phyloP scores from a whole-genome alignment of 768 basidiomycete genomes.

The Tylopilus sp. region DNA sequence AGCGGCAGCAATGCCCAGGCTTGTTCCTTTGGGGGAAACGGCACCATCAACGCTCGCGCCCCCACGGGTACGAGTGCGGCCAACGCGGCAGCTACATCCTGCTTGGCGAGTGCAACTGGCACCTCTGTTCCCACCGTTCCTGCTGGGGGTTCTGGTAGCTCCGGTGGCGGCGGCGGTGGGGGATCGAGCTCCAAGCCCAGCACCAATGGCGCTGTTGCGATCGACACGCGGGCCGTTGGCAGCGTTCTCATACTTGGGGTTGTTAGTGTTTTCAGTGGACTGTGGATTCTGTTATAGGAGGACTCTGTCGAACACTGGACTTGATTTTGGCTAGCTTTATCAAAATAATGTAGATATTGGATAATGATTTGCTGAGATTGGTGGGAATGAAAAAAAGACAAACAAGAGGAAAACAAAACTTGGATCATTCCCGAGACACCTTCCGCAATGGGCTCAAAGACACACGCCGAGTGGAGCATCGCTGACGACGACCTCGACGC shows the following conservation, averaged over 20 bases:
- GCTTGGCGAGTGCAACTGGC: constrained; percentile 58
- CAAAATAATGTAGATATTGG: not conserved
- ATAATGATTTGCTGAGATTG: constrained; percentile 11
- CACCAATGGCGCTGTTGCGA: constrained; percentile 20
- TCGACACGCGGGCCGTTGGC: constrained; percentile 34
- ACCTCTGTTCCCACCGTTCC: constrained; percentile 60
- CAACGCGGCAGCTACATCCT: constrained; percentile 58
- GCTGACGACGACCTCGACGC: constrained; percentile 45
- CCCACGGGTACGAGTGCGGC: constrained; percentile 48
- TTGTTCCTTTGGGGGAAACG: constrained; percentile 85
- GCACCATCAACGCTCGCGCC: constrained; percentile 60
- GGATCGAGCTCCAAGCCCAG: constrained; percentile 24
- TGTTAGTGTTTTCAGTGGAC: constrained; percentile 38
- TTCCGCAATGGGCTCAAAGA: constrained; percentile 22
- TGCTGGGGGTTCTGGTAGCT: constrained; percentile 24
- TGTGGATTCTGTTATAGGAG: constrained; percentile 43
- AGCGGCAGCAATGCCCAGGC: constrained; percentile 54
- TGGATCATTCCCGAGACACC: not conserved
- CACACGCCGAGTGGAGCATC: constrained; percentile 42
- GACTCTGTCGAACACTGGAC: constrained; percentile 1
- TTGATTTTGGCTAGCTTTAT: not conserved
- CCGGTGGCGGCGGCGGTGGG: constrained; percentile 7
- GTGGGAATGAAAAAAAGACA: not conserved
- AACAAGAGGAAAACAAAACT: not conserved
- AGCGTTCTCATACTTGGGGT: constrained; percentile 36